These are phyloP conservation scores for Sorghum bicolor DNA, from an alignment of 176 grass and related monocot genomes.

Conservation along the genomic window DNA sequence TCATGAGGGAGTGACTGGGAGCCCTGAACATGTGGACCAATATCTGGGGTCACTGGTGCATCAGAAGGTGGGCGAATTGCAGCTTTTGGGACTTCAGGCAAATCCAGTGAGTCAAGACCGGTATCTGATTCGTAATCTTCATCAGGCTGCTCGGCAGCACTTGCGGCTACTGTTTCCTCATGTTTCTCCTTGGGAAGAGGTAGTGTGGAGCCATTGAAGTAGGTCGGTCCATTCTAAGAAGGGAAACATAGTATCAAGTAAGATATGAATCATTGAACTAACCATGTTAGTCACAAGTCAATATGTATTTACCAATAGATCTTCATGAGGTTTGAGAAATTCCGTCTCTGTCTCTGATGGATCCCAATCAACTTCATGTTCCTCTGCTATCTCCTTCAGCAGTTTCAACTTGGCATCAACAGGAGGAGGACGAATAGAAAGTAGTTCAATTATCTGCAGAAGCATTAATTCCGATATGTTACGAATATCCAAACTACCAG, in stretches of 20 bases:
- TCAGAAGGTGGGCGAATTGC: conserved; percentile 47
- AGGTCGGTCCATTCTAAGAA: conserved; percentile 82
- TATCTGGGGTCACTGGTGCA: conserved; percentile 39
- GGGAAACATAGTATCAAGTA: conserved; percentile 4
- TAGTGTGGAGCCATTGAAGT: conserved; percentile 62
- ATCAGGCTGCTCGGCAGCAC: conserved; percentile 26
- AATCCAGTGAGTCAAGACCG: conserved; percentile 59
- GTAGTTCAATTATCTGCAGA: conserved; percentile 90
- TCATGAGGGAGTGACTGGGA: conserved; percentile 33
- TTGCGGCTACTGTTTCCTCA: conserved; percentile 43
- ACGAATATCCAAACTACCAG: not conserved
- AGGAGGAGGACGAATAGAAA: conserved; percentile 80
- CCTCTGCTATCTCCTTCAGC: conserved; percentile 94
- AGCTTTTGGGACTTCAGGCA: conserved; percentile 92
- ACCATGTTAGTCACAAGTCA: not conserved
- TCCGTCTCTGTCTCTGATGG: conserved; percentile 78
- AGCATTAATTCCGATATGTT: conserved; percentile 9
- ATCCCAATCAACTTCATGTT: conserved; percentile 97
- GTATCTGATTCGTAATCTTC: conserved; percentile 61
- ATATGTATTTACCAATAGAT: conserved; percentile 76
- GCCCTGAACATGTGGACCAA: conserved; percentile 22
- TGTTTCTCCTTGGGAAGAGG: conserved; percentile 80
- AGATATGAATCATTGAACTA: conserved; percentile 14
- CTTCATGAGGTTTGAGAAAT: conserved; percentile 84
- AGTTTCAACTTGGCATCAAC: conserved; percentile 84